Conservation (phyloP, 306 rosid genomes). For the Oxytropis ochrocephala region DNA sequence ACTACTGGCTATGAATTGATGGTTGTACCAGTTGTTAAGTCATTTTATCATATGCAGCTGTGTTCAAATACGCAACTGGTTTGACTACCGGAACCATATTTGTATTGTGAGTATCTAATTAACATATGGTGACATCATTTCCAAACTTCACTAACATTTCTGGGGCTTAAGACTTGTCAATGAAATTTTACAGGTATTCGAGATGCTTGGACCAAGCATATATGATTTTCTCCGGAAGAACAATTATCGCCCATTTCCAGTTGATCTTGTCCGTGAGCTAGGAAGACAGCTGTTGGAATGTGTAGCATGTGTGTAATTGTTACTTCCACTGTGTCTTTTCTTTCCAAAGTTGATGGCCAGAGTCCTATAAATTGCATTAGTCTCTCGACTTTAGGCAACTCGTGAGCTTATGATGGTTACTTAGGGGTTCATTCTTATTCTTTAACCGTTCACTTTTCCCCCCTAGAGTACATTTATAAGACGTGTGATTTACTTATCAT, state of each 20-base stretch:
- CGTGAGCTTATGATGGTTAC: not conserved
- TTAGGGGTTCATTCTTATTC: not conserved
- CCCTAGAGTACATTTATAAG: not conserved
- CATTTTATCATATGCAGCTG: not conserved
- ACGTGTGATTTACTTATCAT: not conserved
- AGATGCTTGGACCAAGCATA: constrained; percentile 14
- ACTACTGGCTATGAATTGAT: not conserved
- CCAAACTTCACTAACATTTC: not conserved
- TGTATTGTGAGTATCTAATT: constrained; percentile 7
- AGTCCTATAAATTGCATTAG: not conserved
- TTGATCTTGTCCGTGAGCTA: constrained; percentile 10
- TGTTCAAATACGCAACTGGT: constrained; percentile 11
- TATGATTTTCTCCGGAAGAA: constrained; percentile 13
- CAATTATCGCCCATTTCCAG: not conserved
- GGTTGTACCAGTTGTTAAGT: not conserved
- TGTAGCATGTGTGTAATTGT: not conserved
- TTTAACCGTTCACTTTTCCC: not conserved
- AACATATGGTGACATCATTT: not conserved
- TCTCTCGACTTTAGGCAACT: not conserved
- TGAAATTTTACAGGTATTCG: constrained; percentile 8
- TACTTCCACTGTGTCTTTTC: not conserved
- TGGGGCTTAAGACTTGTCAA: not conserved
- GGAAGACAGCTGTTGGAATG: constrained; percentile 5
- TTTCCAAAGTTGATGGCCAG: not conserved
- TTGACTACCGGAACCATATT: constrained; percentile 8